Evolutionary conservation across 352 stramenopile species (phyloP), one percentile per base, ranked within the genome.

Genomic region (Globisporangium nodosum): DNA sequence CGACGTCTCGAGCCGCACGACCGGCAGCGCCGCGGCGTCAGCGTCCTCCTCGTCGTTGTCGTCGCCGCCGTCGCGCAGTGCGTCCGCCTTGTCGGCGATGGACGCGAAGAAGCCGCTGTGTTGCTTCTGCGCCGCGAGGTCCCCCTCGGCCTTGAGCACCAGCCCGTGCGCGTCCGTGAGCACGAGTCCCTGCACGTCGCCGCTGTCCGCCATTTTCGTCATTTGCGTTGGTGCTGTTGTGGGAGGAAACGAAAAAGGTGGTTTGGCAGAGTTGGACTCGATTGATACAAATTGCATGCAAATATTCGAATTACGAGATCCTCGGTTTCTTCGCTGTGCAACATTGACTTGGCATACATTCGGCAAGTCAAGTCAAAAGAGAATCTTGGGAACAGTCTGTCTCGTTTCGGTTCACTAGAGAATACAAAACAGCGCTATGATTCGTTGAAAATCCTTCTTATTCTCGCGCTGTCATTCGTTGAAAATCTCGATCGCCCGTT

Each of bases 91-190:
- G 58, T 89, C 72, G 3, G 69, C 75, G 61, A 92, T 87, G 46
- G 73, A 78, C 40, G 80, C 76, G 62, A 90, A 92, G 70, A 92
- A 92, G n/a, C 82, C 80, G 54, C 65, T 85, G 57, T 81, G 74
- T 48, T 76, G 64, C 43, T 78, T 60, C n/a, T 51, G 54, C 20
- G 72, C 64, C 33, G 65, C 54, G 30, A 92, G 71, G 56, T 90
- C 76, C 12, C 82, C 82, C 45, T 85, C 66, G 18, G 78, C 82
- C 60, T 85, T 74, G 37, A 92, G 69, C 60, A 80, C 73, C 18
- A 92, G 69, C 21, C 82, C 82, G 58, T 90, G 74, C 56, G 74
- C 80, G 70, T 92, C 82, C 58, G 85, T 92, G 47, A 92, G 65
- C 61, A 90, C 70, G 37, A 90, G 49, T n/a, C 82, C 82, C 60